Conservation (phyloP, 805 yeast genomes). For the Cyberlindnera nakhonratchasimensis region DNA sequence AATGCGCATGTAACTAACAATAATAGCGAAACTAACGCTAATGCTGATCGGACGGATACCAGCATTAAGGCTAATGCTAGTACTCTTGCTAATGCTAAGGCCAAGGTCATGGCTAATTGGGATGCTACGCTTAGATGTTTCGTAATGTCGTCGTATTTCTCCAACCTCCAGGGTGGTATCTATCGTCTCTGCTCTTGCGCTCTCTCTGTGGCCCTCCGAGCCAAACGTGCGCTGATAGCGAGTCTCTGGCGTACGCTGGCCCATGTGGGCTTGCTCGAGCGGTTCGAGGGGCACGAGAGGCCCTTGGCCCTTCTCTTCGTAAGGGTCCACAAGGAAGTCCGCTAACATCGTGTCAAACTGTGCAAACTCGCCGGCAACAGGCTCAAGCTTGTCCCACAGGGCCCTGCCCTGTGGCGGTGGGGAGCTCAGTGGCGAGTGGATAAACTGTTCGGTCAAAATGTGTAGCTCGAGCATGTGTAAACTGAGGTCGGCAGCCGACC, state of each 20-base stretch:
- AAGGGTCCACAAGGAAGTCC: too few species aligned
- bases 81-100: neutral
- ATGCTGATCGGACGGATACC: neutral
- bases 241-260: constrained; percentile 10
- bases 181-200: neutral
- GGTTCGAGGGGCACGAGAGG: neutral
- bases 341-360: too few species aligned
- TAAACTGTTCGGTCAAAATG: constrained; percentile 6
- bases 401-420: neutral
- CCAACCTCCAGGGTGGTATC: neutral
- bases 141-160: constrained; percentile 4
- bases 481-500: constrained; percentile 4
- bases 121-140: too few species aligned
- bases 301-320: neutral
- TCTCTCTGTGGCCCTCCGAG: constrained; percentile 11
- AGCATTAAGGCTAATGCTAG: neutral
- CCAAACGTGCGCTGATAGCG: constrained; percentile 15
- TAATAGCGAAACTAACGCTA: too few species aligned
- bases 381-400: neutral
- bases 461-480: constrained; percentile 10
- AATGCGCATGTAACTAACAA: too few species aligned
- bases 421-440: neutral
- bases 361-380: neutral
- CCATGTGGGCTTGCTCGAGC: neutral
- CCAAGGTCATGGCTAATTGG: neutral